Base-by-base conservation (phyloP, 768 basidiomycete species). In the Tremella fuciformis region DNA sequence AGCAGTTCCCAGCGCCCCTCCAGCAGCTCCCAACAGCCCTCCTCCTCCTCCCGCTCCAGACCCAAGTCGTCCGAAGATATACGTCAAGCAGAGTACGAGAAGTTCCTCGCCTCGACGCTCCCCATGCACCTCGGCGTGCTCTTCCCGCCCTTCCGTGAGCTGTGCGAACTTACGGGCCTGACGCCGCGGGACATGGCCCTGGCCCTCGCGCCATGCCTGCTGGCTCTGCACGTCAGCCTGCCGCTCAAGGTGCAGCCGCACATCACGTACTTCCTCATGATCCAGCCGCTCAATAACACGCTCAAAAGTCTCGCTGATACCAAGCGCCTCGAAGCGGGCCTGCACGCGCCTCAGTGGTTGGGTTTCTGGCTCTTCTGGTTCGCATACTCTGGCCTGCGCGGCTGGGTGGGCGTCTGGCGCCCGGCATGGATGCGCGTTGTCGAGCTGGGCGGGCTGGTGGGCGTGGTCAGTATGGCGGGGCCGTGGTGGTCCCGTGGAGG, bases 401-500 rank as follows among this genome's bases (percentile, higher is more conserved):
- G 69, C 9, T 51, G 53, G 51, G 40, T 68, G 13, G 50, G 37
- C 21, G 39, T 63, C n/a, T 69, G 50, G 37, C 53, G 65, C 29
- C 71, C 71, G 15, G 58, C 58, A 1, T 66, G 59, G 52, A 62
- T 24, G 47, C 56, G 62, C 0, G 44, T 58, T 8, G 62, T 55
- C 34, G 65, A 65, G 57, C 13, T 73, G 13, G 55, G 50, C 6
- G 62, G 64, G 49, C 61, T 42, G 7, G 63, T 57, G 7, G 56
- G 47, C 19, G 50, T 63, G 46, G 50, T 69, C 15, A 42, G 63
- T 4, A 22, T 64, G 22, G 71, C 50, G 16, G 71, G 71, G 18
- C 65, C 64, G 11, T 73, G 71, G 71, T 70, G 64, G 50, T 61
- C 67, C n/a, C 53, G 60, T 24, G 55, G 49, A 13, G 62, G 59